Percentiles rank a stretch among this genome's conserved stretches.
phyloP scores from a whole-genome alignment of 345 rosid genomes.

The Ceriops tagal region DNA sequence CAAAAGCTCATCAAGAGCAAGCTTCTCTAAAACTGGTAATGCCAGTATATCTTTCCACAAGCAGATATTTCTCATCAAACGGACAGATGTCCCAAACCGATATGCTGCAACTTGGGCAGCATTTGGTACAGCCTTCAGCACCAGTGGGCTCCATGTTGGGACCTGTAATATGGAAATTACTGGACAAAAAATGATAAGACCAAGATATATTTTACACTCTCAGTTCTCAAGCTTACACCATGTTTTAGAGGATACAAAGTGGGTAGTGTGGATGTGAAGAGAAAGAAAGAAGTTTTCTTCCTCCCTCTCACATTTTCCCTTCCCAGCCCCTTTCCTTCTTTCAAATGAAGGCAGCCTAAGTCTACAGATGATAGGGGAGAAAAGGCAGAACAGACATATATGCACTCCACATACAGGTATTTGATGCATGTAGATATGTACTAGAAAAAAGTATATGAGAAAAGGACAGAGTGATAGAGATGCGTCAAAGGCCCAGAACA shows the following conservation, averaged over 20 bases:
- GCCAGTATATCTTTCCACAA: constrained; percentile 88
- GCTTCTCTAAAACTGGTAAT: constrained; percentile 69
- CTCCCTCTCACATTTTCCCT: too few relatives aligned
- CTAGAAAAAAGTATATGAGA: neutral
- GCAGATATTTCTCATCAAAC: constrained; percentile 84
- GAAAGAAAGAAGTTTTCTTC: too few relatives aligned
- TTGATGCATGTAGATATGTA: too few relatives aligned
- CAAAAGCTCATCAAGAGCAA: constrained; percentile 81
- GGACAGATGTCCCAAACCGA: constrained; percentile 79
- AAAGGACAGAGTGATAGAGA: neutral
- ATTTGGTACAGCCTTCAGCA: constrained; percentile 78
- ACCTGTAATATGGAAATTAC: constrained; percentile 39
- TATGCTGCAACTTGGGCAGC: constrained; percentile 82
- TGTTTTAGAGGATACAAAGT: neutral
- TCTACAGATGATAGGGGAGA: too few relatives aligned
- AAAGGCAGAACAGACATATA: too few relatives aligned
- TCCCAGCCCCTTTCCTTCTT: too few relatives aligned
- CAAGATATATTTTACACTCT: neutral
- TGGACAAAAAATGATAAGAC: neutral
- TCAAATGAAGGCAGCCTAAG: too few relatives aligned
- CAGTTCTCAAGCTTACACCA: neutral
- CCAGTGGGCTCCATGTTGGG: constrained; percentile 83
- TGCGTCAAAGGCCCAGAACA: neutral
- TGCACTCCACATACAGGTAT: too few relatives aligned
- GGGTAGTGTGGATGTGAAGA: too few relatives aligned